Conservation (phyloP, 2,329 filamentous ascomycete genomes). For the Nakataea oryzae region DNA sequence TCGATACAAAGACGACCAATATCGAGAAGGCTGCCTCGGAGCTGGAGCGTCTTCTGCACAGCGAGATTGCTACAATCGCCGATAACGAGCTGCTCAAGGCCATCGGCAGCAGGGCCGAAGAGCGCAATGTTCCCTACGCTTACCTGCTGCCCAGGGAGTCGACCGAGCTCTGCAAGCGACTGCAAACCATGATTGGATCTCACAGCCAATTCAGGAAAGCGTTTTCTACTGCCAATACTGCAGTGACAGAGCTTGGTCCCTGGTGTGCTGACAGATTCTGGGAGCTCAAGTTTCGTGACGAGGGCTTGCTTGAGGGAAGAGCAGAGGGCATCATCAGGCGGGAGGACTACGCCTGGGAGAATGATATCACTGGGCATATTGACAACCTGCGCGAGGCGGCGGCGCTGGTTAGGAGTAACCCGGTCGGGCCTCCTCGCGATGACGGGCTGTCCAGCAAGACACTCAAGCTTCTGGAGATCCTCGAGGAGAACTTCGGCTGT, state of each 20-base stretch:
- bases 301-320: constrained; percentile 48
- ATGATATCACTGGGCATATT: constrained; percentile 32
- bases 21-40: constrained; percentile 59
- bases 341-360: neutral
- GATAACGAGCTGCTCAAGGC: constrained; percentile 21
- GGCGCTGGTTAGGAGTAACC: constrained; percentile 40
- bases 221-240: constrained; percentile 48
- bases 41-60: constrained; percentile 68
- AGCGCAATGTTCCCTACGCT: neutral
- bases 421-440: constrained; percentile 25
- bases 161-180: constrained; percentile 52
- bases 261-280: constrained; percentile 84
- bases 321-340: constrained; percentile 21
- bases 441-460: constrained; percentile 64
- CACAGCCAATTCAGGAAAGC: constrained; percentile 40
- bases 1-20: constrained; percentile 67
- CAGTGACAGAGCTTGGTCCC: constrained; percentile 58
- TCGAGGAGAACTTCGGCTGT: constrained; percentile 1
- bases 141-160: constrained; percentile 37
- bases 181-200: constrained; percentile 34
- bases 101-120: neutral
- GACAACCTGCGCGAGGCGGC: constrained; percentile 47
- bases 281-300: constrained; percentile 55
- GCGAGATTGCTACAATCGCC: constrained; percentile 67
- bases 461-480: constrained; percentile 34